phyloP scores from a whole-genome alignment of 768 basidiomycete species.

The Phanerodontia chrysosporium region DNA sequence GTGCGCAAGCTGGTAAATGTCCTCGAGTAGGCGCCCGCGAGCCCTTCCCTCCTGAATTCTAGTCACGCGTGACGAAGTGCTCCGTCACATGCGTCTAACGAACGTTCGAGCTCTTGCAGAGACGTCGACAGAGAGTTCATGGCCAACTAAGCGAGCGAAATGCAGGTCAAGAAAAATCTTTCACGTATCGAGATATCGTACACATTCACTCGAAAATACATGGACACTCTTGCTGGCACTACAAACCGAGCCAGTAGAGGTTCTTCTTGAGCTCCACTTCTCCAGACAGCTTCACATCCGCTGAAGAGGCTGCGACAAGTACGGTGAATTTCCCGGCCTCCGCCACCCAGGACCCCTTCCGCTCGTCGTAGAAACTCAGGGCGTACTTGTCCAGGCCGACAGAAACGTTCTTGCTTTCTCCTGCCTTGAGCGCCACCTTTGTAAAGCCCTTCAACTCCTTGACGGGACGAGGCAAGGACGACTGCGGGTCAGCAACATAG shows the following conservation, averaged over 20 bases:
- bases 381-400: conserved; percentile 44
- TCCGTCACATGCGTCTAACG: neutral
- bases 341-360: conserved; percentile 21
- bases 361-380: conserved; percentile 45
- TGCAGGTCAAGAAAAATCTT: no score
- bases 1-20: conserved; percentile 8
- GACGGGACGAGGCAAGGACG: conserved; percentile 40
- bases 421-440: conserved; percentile 43
- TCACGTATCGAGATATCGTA: no score
- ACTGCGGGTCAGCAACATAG: conserved; percentile 39
- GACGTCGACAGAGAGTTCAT: neutral
- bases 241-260: conserved; percentile 42
- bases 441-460: conserved; percentile 45
- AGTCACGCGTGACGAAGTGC: neutral
- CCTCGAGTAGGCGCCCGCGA: neutral
- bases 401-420: conserved; percentile 35
- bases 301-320: conserved; percentile 42
- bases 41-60: neutral
- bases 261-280: conserved; percentile 30
- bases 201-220: no score
- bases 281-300: conserved; percentile 35
- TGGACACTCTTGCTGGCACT: no score
- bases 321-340: conserved; percentile 45
- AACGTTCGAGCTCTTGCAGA: neutral
- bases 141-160: no score